Base-by-base conservation (phyloP, 1,139 yeast species). In the Candida tropicalis region DNA sequence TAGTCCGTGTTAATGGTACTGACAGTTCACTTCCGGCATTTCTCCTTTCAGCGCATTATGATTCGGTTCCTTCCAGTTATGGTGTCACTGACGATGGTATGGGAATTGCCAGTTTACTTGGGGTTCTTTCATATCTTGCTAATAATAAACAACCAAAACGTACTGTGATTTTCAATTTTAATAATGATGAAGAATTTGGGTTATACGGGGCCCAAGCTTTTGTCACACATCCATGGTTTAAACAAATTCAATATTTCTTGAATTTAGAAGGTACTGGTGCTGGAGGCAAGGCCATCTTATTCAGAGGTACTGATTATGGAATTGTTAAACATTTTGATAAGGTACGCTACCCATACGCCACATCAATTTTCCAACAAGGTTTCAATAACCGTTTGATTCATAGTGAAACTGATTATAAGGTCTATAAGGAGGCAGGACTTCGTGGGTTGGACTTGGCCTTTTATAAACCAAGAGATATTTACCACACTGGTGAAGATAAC, bases 231-330 rank as follows among this genome's bases (percentile, higher is more conserved):
- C 84, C 87, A 12, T 89, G 96, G 95, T 74, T 80, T 25, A 64
- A 75, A 39, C 65, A 76, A 12, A 81, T 86, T 3, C 73, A 72
- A 35, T 84, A 78, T 52, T 87, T 91, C 51, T 73, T 91, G 53
- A 91, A 91, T 58, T 69, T 91, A 50, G 98, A 91, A 69, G 97
- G 97, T n/a, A 88, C 97, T 0, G 97, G 97, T 3, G 87, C 95
- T 3, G 97, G 97, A 22, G 96, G 96, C 5, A 81, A 87, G 49
- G 91, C 97, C 0, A 75, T 87, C 28, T 68, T 91, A 37, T 89
- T 91, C 62, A 75, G 97, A 61, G 84, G 93, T 13, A 82, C 96
- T 0, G 96, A 91, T 58, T 77, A 76, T 50, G 87, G 86, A 0
- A 78, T 87, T 8, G 62, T 63, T n/a, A 72, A 70, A 44, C 61